Evolutionary conservation across 805 yeast species (phyloP).

Genomic region (Cyberlindnera americana): DNA sequence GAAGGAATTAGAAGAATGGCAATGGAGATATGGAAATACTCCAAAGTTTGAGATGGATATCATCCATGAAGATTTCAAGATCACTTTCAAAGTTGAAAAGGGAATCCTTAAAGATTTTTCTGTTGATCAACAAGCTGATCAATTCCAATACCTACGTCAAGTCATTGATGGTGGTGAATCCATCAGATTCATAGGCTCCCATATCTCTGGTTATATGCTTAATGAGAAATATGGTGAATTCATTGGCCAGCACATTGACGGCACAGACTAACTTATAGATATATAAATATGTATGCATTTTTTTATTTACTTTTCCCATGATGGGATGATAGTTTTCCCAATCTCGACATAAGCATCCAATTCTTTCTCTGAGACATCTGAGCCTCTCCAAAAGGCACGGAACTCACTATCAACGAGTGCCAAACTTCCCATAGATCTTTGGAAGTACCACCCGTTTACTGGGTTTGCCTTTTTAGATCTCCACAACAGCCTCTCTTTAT

Average conservation of each 20-base stretch:
- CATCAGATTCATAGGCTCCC: constrained; percentile 39
- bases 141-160: constrained; percentile 35
- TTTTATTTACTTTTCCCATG: constrained; percentile 29
- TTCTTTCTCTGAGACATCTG: constrained; percentile 30
- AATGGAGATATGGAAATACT: constrained; percentile 74
- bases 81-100: constrained; percentile 47
- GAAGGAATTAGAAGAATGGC: constrained; percentile 50
- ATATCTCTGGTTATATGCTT: constrained; percentile 41
- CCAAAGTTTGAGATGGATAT: constrained; percentile 66
- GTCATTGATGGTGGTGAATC: constrained; percentile 28
- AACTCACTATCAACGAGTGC: constrained; percentile 40
- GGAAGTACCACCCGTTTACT: constrained; percentile 97
- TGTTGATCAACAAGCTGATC: constrained; percentile 20
- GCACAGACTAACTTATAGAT: constrained; percentile 30
- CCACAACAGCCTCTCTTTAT: constrained; percentile 73
- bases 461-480: constrained; percentile 84
- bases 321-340: constrained; percentile 56
- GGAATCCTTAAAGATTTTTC: constrained; percentile 36
- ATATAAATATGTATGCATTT: neutral
- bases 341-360: constrained; percentile 48
- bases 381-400: constrained; percentile 44
- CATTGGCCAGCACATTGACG: constrained; percentile 45
- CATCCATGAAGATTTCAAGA: constrained; percentile 30
- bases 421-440: constrained; percentile 73
- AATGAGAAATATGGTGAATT: constrained; percentile 43